Base-by-base conservation (phyloP, 2,329 filamentous ascomycete genomes). In the Myriosclerotinia curreyana region DNA sequence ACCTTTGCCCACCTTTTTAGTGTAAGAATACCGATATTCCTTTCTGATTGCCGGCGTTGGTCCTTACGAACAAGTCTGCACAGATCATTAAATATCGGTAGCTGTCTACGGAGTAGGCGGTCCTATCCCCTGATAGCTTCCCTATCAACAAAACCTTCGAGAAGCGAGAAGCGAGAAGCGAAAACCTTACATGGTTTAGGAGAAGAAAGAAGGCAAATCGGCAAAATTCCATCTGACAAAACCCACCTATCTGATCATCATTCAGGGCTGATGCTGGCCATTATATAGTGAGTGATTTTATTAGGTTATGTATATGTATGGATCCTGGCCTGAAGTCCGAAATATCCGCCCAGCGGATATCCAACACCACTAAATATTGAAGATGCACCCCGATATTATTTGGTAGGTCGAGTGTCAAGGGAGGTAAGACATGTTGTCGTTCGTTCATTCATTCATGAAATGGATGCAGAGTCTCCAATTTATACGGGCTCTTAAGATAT, bases 401-500 rank as follows among this genome's bases (percentile, higher is more conserved):
- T 31, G 31, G 25, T 36, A 34, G n/a, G 20, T 48, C 25, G 20
- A 12, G n/a, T 59, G n/a, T 48, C n/a, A 48, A 36, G 14, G 11
- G 7, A 8, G 7, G 11, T 12, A 22, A 12, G 31, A 25, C 20
- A 59, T 59, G n/a, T 49, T 31, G 42, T 59, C 55, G 55, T 31
- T 59, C 55, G 55, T 31, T 31, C 28, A 31, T 36, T 58, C 42
- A 48, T 48, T 48, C 55, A 36, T 46, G 42, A 58, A 44, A 48
- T 36, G n/a, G 40, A n/a, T 48, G 42, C 8, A 58, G 34, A 36
- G 42, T 48, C 14, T 46, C 42, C n/a, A 25, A 25, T 48, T 25
- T 8, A 34, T 58, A 48, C 14, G 42, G 42, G 14, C n/a, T 36
- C 15, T 48, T 5, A 5, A 59, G 42, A 38, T 48, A 58, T 36